phyloP scores from a whole-genome alignment of 345 rosid genomes.

The Citrus medica region DNA sequence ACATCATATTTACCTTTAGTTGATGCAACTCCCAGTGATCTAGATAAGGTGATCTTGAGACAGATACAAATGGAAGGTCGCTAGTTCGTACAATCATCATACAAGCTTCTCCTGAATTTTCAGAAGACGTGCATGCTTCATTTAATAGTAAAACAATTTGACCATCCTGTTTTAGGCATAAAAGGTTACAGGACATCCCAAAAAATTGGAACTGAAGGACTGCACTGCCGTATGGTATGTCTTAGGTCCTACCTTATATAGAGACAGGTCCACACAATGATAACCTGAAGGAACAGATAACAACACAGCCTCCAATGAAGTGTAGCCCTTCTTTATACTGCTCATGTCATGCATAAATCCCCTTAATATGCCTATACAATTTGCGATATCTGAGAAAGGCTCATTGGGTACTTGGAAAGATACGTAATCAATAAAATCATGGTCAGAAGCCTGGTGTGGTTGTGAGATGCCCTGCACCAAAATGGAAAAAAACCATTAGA shows the following conservation, averaged over 20 bases:
- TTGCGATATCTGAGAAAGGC: conserved; percentile 39
- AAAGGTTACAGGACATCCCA: conserved; percentile 7
- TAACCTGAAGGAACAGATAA: conserved; percentile 61
- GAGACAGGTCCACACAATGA: conserved; percentile 67
- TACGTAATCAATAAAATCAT: conserved; percentile 54
- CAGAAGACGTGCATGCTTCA: conserved; percentile 35
- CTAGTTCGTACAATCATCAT: conserved; percentile 69
- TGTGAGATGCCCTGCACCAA: conserved; percentile 37
- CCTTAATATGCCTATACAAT: conserved; percentile 59
- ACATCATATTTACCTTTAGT: conserved; percentile 49
- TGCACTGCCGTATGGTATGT: background rate
- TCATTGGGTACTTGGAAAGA: conserved; percentile 65
- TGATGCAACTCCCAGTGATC: conserved; percentile 52
- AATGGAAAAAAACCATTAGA: conserved; percentile 3
- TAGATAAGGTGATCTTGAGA: conserved; percentile 41
- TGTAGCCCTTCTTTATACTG: conserved; percentile 32
- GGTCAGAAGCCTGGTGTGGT: conserved; percentile 27
- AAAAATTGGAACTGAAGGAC: conserved; percentile 10
- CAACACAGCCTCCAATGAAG: conserved; percentile 59
- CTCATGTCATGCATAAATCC: conserved; percentile 43
- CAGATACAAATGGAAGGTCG: conserved; percentile 61
- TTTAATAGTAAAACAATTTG: conserved; percentile 69
- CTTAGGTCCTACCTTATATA: conserved; percentile 66
- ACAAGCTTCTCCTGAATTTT: conserved; percentile 73
- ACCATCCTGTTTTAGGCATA: conserved; percentile 47